These are phyloP conservation scores for Thymus mandschuricus DNA, from an alignment of 257 asterid species.

Conservation along the genomic window DNA sequence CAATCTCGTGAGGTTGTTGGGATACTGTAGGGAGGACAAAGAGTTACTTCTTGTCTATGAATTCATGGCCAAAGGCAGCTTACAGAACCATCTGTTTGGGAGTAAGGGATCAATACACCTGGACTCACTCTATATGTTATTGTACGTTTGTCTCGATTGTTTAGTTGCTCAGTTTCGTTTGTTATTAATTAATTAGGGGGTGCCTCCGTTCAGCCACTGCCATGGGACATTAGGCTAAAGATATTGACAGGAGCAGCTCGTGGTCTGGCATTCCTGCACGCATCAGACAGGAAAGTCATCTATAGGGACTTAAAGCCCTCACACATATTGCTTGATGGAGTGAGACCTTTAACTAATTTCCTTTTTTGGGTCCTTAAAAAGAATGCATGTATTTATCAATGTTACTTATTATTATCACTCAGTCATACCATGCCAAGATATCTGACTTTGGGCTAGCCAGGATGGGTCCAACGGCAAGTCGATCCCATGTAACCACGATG, in stretches of 20 bases:
- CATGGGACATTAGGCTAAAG: constrained; percentile 11
- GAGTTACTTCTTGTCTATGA: constrained; percentile 87
- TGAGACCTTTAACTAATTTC: background rate
- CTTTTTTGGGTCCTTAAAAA: too few relatives aligned
- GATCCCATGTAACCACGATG: background rate
- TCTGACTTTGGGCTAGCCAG: background rate
- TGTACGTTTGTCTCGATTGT: too few relatives aligned
- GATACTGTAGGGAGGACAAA: constrained; percentile 78
- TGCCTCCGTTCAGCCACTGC: background rate
- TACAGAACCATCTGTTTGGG: constrained; percentile 94
- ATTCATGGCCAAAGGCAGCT: constrained; percentile 91
- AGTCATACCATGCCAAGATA: background rate
- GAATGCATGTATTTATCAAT: background rate
- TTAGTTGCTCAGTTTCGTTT: background rate
- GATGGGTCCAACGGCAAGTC: background rate
- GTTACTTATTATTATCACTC: background rate
- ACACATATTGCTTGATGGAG: constrained; percentile 7
- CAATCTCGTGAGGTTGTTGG: constrained; percentile 77
- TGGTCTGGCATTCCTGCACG: background rate
- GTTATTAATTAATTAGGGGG: background rate
- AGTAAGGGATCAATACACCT: constrained; percentile 47
- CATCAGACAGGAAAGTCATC: background rate
- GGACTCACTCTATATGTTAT: background rate
- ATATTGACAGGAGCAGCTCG: constrained; percentile 1
- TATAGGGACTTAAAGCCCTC: background rate